Conservation (phyloP, 78 protist genomes). For the Dictyostelium brefeldianum region DNA sequence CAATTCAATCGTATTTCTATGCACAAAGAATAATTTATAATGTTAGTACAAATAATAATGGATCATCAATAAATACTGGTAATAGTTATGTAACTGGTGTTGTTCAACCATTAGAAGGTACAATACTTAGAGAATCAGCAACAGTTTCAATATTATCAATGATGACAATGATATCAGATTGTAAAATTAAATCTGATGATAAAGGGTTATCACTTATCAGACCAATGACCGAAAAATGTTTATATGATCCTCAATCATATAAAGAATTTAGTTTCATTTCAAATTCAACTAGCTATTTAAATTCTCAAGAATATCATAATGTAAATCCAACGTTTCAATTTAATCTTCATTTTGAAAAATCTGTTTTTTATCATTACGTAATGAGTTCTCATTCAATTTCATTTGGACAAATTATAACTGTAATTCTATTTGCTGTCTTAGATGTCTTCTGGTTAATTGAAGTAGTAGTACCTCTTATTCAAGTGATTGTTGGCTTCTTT, state of each 20-base stretch:
- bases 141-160: constrained; percentile 37
- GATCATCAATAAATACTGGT: constrained; percentile 6
- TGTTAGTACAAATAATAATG: constrained; percentile 30
- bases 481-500: constrained; percentile 25
- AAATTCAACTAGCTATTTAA: constrained; percentile 31
- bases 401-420: constrained; percentile 71
- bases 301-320: constrained; percentile 27
- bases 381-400: constrained; percentile 54
- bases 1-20: constrained; percentile 44
- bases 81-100: constrained; percentile 62
- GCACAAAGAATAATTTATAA: constrained; percentile 65
- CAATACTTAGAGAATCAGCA: constrained; percentile 43
- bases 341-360: constrained; percentile 39
- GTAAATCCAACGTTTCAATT: constrained; percentile 35
- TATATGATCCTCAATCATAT: constrained; percentile 16
- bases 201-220: constrained; percentile 34
- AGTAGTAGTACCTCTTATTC: constrained; percentile 50
- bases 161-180: constrained; percentile 59
- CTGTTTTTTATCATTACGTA: constrained; percentile 55
- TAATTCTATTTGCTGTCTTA: constrained; percentile 62
- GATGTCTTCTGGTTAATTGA: constrained; percentile 73
- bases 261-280: constrained; percentile 58
- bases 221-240: constrained; percentile 70
- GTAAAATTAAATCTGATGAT: constrained; percentile 44
- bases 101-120: constrained; percentile 50